Conservation (phyloP, 1,139 yeast species). For the Hyphopichia khmerensis region DNA sequence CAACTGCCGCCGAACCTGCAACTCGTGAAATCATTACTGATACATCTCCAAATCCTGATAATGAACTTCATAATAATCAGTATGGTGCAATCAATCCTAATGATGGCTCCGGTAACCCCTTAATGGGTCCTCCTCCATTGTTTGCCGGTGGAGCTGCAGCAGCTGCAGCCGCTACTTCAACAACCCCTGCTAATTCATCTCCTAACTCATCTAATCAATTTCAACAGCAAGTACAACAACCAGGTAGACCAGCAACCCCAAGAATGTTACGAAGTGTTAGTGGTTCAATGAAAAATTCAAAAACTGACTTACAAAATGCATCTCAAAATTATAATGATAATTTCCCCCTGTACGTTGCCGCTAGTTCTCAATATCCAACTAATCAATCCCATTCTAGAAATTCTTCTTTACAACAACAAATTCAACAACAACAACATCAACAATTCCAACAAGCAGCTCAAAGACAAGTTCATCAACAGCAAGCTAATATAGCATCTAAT, state of each 20-base stretch:
- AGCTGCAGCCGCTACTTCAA: not conserved
- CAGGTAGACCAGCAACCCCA: slow-evolving; percentile 67
- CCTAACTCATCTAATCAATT: not conserved
- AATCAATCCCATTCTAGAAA: slow-evolving; percentile 19
- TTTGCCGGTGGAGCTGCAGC: not conserved
- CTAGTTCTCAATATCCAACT: slow-evolving; percentile 5
- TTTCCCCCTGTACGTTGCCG: slow-evolving; percentile 16
- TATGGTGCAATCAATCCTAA: not conserved
- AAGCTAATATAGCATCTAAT: not conserved
- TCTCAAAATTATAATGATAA: slow-evolving; percentile 12
- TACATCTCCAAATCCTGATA: not conserved
- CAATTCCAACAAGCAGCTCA: slow-evolving; percentile 5
- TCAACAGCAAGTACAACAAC: slow-evolving; percentile 8
- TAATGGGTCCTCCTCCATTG: not conserved
- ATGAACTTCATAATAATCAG: not conserved
- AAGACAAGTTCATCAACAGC: slow-evolving; percentile 8
- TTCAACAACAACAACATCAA: slow-evolving; percentile 6
- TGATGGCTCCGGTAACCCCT: not conserved
- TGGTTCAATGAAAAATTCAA: slow-evolving; percentile 28
- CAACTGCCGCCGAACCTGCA: not conserved
- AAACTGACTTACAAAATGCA: slow-evolving; percentile 13
- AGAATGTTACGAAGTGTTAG: slow-evolving; percentile 66
- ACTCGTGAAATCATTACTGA: not conserved
- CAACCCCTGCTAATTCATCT: not conserved
- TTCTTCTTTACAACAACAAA: slow-evolving; percentile 17